Base-by-base conservation (phyloP, 129 eudicot species). In the Flaveria linearis region DNA sequence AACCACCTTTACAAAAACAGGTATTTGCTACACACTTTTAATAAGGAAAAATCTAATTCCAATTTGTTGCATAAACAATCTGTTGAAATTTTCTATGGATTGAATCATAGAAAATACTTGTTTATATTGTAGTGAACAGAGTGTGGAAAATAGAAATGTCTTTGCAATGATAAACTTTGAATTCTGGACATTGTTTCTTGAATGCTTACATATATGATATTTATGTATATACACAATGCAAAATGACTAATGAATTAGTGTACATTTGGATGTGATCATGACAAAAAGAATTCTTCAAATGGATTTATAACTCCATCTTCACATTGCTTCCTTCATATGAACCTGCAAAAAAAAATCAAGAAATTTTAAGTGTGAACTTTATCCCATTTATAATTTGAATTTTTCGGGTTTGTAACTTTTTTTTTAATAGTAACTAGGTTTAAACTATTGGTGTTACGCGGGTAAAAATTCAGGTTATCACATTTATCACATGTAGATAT, bases 241-340 rank as follows among this genome's bases (percentile, higher is more conserved):
- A 77, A 51, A 51, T 72, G 65, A 74, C 81, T 82, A 81, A 57
- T 62, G 71, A 82, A 78, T 71, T 62, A 47, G 69, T 55, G 30
- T 58, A 58, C 65, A 68, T 73, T 72, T 69, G 43, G 74, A 76
- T 60, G 73, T 56, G 63, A 77, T 62, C 61, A 73, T 55, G 73
- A 69, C 51, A 51, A 82, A 58, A 69, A 51, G 41, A 68, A 80
- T 82, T 75, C 61, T 75, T 74, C 73, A 74, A 16, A 28, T 68
- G 64, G 63, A 80, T 75, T 46, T 84, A 89, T 88, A 89, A 87
- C 87, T 87, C 96, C 90, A 92, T 75, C 88, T 90, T 85, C 75
- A 89, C 53, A 67, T 85, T 81, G 83, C 80, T 78, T 58, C 86
- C 82, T 72, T 86, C 96, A 18, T 49, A 30, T 18, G 76, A 72